Evolutionary conservation across 129 eudicot genomes (phyloP).

Genomic region (Kitagawia praeruptora): DNA sequence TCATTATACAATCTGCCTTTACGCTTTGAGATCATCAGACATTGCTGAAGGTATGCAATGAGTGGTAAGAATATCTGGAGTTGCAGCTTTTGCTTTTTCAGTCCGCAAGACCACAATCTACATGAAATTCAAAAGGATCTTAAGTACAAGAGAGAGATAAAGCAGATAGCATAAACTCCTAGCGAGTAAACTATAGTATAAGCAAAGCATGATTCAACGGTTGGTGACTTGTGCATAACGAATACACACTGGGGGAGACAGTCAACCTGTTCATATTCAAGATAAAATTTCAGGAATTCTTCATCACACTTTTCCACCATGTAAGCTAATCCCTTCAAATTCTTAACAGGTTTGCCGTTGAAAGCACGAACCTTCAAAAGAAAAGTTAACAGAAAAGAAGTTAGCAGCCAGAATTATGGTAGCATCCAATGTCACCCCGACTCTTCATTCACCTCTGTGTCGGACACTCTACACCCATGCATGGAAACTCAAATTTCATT

Average conservation of each 20-base stretch:
- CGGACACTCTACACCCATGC: neutral
- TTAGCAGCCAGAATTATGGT: neutral
- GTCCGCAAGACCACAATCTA: slow-evolving; percentile 44
- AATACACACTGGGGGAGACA: neutral
- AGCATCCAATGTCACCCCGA: neutral
- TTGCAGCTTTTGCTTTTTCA: slow-evolving; percentile 37
- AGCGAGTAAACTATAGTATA: neutral
- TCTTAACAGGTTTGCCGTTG: slow-evolving; percentile 51
- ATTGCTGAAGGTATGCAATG: slow-evolving; percentile 62
- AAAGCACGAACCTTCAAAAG: slow-evolving; percentile 36
- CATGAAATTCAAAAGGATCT: slow-evolving; percentile 10
- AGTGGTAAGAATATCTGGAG: slow-evolving; percentile 24
- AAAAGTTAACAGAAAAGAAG: slow-evolving; percentile 1
- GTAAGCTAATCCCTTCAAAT: slow-evolving; percentile 44
- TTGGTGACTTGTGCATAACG: neutral
- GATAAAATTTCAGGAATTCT: slow-evolving; percentile 41
- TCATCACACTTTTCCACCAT: slow-evolving; percentile 53
- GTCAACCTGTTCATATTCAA: slow-evolving; percentile 50
- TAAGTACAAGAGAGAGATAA: neutral
- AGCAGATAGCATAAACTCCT: neutral
- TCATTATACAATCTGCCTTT: slow-evolving; percentile 1
- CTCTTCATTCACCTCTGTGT: neutral
- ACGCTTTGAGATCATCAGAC: slow-evolving; percentile 46
- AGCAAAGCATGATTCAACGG: neutral
- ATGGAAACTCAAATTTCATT: neutral